Conservation (phyloP, 2,329 filamentous ascomycete species). For the Aspergillus chevalieri region DNA sequence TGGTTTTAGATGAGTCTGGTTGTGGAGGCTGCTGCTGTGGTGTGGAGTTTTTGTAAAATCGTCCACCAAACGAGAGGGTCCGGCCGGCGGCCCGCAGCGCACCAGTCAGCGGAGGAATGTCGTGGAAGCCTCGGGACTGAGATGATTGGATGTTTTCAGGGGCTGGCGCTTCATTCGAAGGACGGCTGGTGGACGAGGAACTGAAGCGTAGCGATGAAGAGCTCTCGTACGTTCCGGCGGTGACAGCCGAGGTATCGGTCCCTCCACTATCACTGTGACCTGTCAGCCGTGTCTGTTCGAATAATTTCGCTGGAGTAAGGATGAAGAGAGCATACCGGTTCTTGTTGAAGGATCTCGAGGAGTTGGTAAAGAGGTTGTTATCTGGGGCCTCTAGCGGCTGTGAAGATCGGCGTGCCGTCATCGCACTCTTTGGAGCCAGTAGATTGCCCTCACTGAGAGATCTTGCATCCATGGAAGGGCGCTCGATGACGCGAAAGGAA, state of each 20-base stretch:
- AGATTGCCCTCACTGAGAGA: constrained; percentile 38
- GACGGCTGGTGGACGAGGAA: constrained; percentile 51
- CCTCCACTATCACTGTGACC: constrained; percentile 43
- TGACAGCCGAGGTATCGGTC: constrained; percentile 44
- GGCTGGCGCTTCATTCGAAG: constrained; percentile 44
- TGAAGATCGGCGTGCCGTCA: constrained; percentile 29
- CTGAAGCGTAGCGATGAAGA: constrained; percentile 48
- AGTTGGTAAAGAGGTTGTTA: constrained; percentile 31
- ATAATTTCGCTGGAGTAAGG: constrained; percentile 3
- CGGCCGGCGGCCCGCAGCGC: constrained; percentile 44
- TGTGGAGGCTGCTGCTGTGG: constrained; percentile 12
- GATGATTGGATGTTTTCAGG: constrained; percentile 34
- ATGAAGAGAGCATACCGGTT: constrained; percentile 28
- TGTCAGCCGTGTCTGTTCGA: constrained; percentile 22
- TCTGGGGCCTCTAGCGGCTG: constrained; percentile 32
- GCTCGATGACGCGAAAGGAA: constrained; percentile 52
- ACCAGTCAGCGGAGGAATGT: constrained; percentile 36
- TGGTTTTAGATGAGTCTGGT: constrained; percentile 33
- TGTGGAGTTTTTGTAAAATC: constrained; percentile 27
- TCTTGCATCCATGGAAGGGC: constrained; percentile 39
- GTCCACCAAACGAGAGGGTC: constrained; percentile 50
- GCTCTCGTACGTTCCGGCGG: constrained; percentile 40
- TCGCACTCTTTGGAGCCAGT: constrained; percentile 22
- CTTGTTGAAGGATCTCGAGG: constrained; percentile 27
- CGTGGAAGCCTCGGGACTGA: constrained; percentile 34